Evolutionary conservation across 2,329 filamentous ascomycete species (phyloP).

Genomic region (Sporothrix sp.): DNA sequence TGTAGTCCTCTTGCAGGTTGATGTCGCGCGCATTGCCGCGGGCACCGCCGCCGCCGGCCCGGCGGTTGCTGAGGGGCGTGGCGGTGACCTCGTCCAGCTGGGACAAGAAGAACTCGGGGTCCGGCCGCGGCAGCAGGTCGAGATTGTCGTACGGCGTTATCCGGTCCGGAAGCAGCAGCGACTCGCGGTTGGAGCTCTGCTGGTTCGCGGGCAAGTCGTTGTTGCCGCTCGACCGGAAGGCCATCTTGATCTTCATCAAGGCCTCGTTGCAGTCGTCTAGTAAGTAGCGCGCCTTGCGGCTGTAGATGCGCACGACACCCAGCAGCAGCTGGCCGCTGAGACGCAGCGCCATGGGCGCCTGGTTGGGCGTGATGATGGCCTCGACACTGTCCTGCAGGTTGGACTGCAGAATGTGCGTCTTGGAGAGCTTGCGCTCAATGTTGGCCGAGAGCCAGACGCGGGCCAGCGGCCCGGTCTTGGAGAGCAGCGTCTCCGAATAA

Average conservation of each 20-base stretch:
- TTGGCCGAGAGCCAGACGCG: constrained; percentile 98
- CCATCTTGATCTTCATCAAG: constrained; percentile 97
- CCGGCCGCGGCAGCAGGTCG: constrained; percentile 70
- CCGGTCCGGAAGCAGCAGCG: constrained; percentile 80
- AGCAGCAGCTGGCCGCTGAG: constrained; percentile 88
- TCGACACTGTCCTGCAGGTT: constrained; percentile 92
- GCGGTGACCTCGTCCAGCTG: constrained; percentile 56
- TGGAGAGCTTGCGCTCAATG: constrained; percentile 94
- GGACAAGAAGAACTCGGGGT: constrained; percentile 74
- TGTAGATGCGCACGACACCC: constrained; percentile 95
- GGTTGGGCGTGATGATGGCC: constrained; percentile 84
- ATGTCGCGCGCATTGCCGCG: constrained; percentile 54
- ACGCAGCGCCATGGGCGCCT: constrained; percentile 89
- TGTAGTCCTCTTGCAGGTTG: constrained; percentile 58
- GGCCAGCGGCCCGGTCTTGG: constrained; percentile 93
- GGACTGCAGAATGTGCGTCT: constrained; percentile 88
- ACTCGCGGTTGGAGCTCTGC: constrained; percentile 71
- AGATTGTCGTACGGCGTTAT: constrained; percentile 84
- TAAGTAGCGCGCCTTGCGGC: constrained; percentile 90
- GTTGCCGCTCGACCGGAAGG: constrained; percentile 87
- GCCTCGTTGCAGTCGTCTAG: constrained; percentile 97
- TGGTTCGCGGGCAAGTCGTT: constrained; percentile 86
- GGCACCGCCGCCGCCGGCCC: constrained; percentile 48
- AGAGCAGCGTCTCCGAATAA: constrained; percentile 90
- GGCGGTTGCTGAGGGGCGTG: constrained; percentile 37